A percentile compares a stretch with the other conserved stretches of the same genome.
phyloP scores from a whole-genome alignment of 306 rosid genomes.

The Corylus heterophylla region DNA sequence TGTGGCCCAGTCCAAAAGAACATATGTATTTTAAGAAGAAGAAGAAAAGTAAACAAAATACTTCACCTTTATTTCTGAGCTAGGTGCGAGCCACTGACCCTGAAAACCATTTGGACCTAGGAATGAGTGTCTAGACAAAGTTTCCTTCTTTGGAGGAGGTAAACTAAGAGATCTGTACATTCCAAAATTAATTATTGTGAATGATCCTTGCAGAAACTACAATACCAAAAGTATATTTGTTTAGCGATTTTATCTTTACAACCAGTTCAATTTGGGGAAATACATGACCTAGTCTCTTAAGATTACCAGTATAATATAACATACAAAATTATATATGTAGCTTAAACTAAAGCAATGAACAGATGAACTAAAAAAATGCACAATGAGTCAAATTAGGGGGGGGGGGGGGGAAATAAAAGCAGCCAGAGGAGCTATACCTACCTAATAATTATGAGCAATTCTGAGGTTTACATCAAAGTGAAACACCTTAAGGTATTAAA shows the following conservation, averaged over 20 bases:
- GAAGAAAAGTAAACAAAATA: neutral
- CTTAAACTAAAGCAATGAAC: conserved; percentile 20
- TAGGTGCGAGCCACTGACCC: conserved; percentile 92
- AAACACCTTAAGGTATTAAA: neutral
- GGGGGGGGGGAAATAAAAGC: neutral
- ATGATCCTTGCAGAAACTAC: conserved; percentile 9
- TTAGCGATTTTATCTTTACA: conserved; percentile 14
- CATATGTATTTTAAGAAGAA: conserved; percentile 9
- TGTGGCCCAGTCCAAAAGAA: conserved; percentile 12
- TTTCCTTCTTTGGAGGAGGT: conserved; percentile 79
- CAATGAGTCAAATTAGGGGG: neutral
- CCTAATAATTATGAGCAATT: neutral
- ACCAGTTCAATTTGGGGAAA: conserved; percentile 5
- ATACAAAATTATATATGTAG: neutral
- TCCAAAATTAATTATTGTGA: conserved; percentile 25
- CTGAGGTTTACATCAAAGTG: neutral
- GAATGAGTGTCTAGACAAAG: conserved; percentile 92
- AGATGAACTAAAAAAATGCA: conserved; percentile 16
- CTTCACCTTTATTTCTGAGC: conserved; percentile 66
- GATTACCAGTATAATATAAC: conserved; percentile 18
- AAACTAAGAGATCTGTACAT: conserved; percentile 67
- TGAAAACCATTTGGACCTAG: conserved; percentile 93
- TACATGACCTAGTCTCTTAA: conserved; percentile 7
- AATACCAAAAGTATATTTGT: neutral
- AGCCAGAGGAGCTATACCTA: neutral